Conservation (phyloP, 257 asterid species). For the Solanum neorickii region DNA sequence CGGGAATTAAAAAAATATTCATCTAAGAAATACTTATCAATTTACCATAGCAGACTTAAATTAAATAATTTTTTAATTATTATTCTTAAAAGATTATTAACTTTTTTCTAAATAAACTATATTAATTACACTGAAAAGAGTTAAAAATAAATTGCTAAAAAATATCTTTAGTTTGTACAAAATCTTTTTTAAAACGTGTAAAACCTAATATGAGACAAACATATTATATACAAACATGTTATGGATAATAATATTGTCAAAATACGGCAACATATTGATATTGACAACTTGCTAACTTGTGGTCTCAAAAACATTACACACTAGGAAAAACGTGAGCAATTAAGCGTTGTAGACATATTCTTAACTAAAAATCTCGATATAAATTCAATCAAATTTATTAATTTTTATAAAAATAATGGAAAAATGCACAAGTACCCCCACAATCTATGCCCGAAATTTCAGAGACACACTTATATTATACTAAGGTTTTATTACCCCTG, state of each 20-base stretch:
- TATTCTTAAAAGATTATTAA: not conserved
- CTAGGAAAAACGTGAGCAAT: not conserved
- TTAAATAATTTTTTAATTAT: not conserved
- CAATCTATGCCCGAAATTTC: too few relatives aligned
- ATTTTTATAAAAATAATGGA: too few relatives aligned
- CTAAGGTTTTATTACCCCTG: too few relatives aligned
- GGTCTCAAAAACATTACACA: not conserved
- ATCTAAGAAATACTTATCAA: not conserved
- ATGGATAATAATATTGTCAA: not conserved
- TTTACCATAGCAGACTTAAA: not conserved
- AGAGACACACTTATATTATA: too few relatives aligned
- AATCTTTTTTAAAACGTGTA: not conserved
- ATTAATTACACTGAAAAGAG: not conserved
- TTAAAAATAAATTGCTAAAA: not conserved
- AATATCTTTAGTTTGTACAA: too few relatives aligned
- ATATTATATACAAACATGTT: not conserved
- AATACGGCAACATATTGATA: not conserved
- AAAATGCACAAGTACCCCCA: too few relatives aligned
- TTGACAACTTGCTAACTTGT: not conserved
- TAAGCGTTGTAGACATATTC: not conserved
- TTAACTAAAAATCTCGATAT: accelerated
- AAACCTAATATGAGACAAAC: not conserved
- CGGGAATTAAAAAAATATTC: too few relatives aligned
- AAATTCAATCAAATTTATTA: too few relatives aligned
- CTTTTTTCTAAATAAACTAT: not conserved